These are phyloP conservation scores for Cicer arietinum DNA, from an alignment of 306 rosid species.

Conservation along the genomic window DNA sequence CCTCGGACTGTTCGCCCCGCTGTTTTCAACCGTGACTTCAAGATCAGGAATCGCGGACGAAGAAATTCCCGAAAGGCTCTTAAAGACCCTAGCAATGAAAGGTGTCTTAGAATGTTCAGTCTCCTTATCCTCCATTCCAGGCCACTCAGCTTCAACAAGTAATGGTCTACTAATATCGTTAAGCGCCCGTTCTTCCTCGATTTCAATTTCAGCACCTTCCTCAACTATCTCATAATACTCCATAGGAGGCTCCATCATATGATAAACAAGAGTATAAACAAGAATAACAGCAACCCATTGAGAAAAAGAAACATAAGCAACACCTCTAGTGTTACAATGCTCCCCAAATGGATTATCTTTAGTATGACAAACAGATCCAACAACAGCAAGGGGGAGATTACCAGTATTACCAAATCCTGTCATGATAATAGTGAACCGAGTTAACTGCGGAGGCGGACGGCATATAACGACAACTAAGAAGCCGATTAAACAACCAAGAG, in stretches of 20 bases:
- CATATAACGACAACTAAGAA: conserved; percentile 72
- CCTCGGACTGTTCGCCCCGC: conserved; percentile 62
- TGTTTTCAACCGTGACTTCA: conserved; percentile 48
- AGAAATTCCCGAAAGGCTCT: conserved; percentile 60
- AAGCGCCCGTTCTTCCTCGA: conserved; percentile 45
- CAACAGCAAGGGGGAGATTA: conserved; percentile 79
- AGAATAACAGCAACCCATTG: conserved; percentile 91
- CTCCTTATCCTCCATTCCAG: conserved; percentile 89
- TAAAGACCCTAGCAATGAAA: conserved; percentile 70
- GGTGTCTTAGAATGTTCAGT: conserved; percentile 85
- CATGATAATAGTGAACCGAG: conserved; percentile 75
- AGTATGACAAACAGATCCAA: conserved; percentile 83
- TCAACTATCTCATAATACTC: conserved; percentile 75
- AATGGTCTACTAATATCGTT: conserved; percentile 75
- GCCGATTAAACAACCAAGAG: conserved; percentile 72
- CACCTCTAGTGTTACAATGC: conserved; percentile 75
- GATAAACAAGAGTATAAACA: conserved; percentile 88
- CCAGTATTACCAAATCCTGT: conserved; percentile 94
- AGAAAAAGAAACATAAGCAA: conserved; percentile 84
- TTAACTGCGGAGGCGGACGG: conserved; percentile 74
- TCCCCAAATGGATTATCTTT: conserved; percentile 74
- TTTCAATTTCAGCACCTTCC: conserved; percentile 61
- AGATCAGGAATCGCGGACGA: conserved; percentile 57
- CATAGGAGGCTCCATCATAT: conserved; percentile 96
- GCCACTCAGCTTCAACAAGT: conserved; percentile 98